Base-by-base conservation (phyloP, 2,329 filamentous ascomycete genomes). In the Talaromyces marneffei region DNA sequence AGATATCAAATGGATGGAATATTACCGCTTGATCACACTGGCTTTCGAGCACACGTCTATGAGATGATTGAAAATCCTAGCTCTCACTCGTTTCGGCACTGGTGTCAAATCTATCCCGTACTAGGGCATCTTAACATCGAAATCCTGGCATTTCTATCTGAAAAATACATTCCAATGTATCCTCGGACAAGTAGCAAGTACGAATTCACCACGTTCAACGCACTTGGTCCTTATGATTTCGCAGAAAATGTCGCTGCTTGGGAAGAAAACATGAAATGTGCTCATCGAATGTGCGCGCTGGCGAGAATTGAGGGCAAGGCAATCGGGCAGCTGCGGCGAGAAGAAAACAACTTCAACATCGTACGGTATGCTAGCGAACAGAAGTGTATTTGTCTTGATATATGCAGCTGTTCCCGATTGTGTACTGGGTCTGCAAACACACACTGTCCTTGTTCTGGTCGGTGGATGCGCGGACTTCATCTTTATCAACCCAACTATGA, bases 311-410 rank as follows among this genome's bases (percentile, higher is more conserved):
- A 75, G 50, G 69, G 73, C n/a, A 71, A 67, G 57, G 63, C 64
- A 12, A 62, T 77, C 31, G 75, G 75, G 16, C 71, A 77, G 6
- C 59, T 70, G 27, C 72, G 75, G 9, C 70, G 68, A 14, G 66
- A 68, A 25, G 40, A 60, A 44, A 52, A 63, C 29, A 65, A 72
- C 23, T 63, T 66, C 18, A 62, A 64, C 18, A 63, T 74, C 18
- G 63, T 72, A 33, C 56, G 66, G 18, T 68, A 72, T 48, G 66
- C 68, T 12, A 71, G 69, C 12, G 67, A 73, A 48, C 65, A 65
- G 42, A 75, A 73, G 37, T 78, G 75, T 59, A 70, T 76, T 46
- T 78, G 75, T 62, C 62, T 65, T 14, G 64, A 67, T 1, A 56
- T 65, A 52, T 77, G 75, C 57, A 63, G 56, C 20, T 78, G 75